Conservation (phyloP, 1,284 basidiomycete species). For the Lentinus polychrous region DNA sequence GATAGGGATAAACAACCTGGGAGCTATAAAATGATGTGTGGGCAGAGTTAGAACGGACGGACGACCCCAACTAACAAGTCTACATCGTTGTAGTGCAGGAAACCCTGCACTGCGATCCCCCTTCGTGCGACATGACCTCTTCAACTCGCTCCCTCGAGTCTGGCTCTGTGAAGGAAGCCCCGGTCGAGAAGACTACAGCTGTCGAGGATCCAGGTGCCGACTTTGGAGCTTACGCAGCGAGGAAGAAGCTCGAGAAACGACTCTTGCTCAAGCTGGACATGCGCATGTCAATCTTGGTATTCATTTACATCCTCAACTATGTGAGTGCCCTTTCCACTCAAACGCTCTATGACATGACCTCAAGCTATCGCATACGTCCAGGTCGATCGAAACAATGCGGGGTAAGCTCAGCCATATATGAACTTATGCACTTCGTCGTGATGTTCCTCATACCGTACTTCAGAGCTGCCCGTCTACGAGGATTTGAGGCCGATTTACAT, state of each 20-base stretch:
- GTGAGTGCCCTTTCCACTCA: constrained; percentile 28
- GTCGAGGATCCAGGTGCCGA: constrained; percentile 9
- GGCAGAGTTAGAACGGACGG: too few relatives aligned
- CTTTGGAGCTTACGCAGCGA: constrained; percentile 35
- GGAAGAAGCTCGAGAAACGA: constrained; percentile 39
- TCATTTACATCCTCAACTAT: constrained; percentile 67
- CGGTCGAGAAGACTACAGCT: not conserved
- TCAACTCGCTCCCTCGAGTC: not conserved
- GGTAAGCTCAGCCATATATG: constrained; percentile 29
- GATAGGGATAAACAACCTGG: too few relatives aligned
- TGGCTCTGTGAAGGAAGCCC: not conserved
- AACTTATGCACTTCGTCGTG: too few relatives aligned
- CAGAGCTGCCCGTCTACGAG: constrained; percentile 60
- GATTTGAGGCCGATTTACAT: constrained; percentile 63
- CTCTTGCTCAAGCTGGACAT: constrained; percentile 58
- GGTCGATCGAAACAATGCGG: constrained; percentile 64
- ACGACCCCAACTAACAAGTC: too few relatives aligned
- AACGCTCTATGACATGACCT: not conserved
- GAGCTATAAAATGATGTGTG: too few relatives aligned
- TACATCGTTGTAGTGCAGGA: too few relatives aligned
- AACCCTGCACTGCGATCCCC: too few relatives aligned
- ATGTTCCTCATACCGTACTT: not conserved
- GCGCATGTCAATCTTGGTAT: constrained; percentile 56
- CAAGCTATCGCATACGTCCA: constrained; percentile 16
- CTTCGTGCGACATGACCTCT: not conserved